Evolutionary conservation across 1,139 yeast species (phyloP).

Genomic region (Candida gigantensis): DNA sequence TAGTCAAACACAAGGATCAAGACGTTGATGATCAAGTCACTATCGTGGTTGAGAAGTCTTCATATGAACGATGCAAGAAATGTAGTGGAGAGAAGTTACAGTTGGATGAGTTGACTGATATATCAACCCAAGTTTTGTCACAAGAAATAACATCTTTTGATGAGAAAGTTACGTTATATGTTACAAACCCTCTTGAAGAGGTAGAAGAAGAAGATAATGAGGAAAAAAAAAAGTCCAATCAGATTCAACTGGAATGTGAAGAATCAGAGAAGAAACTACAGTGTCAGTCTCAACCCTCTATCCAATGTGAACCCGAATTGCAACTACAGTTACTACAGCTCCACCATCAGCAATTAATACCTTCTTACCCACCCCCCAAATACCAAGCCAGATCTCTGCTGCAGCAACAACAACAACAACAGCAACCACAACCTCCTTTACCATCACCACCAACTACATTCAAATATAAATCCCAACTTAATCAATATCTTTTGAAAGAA

Average conservation of each 20-base stretch:
- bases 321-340: constrained; percentile 1
- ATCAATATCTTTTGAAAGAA: constrained; percentile 7
- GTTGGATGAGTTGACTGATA: constrained; percentile 6
- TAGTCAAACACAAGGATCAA: not conserved
- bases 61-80: not conserved
- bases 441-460: constrained; percentile 5
- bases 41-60: constrained; percentile 3
- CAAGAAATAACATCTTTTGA: not conserved
- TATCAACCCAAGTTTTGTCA: not conserved
- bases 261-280: too few relatives aligned
- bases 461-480: constrained; percentile 12
- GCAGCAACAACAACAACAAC: not conserved
- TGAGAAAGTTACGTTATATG: not conserved
- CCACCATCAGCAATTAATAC: constrained; percentile 2
- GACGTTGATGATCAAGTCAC: constrained; percentile 8
- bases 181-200: not conserved
- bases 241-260: too few relatives aligned
- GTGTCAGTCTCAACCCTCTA: too few relatives aligned
- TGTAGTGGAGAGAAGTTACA: constrained; percentile 3
- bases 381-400: not conserved
- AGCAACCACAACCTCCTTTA: not conserved
- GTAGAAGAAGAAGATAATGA: not conserved
- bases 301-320: too few relatives aligned
- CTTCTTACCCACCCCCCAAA: not conserved
- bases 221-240: too few relatives aligned